Evolutionary conservation across 805 yeast species (phyloP).

Genomic region (Cyberlindnera euphorbiiphila): DNA sequence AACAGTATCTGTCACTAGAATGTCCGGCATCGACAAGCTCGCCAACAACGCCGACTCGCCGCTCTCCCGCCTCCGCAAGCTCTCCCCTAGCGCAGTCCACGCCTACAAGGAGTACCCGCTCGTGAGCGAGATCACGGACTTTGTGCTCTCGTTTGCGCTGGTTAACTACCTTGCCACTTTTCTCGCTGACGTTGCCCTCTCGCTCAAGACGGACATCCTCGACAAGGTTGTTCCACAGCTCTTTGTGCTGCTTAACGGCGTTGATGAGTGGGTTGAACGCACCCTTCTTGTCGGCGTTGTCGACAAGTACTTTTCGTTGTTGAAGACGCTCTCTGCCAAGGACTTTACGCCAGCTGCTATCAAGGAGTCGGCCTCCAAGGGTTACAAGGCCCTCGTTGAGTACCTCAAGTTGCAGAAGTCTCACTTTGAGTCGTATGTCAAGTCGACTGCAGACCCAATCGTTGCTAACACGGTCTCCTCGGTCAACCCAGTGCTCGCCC

Average conservation of each 20-base stretch:
- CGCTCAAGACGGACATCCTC: constrained; percentile 9
- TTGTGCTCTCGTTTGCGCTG: constrained; percentile 8
- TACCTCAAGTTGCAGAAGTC: not conserved
- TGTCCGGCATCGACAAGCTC: constrained; percentile 11
- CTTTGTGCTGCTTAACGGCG: not conserved
- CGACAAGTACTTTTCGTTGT: constrained; percentile 9
- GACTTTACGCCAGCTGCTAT: constrained; percentile 10
- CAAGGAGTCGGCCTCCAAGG: not conserved
- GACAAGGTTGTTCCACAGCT: constrained; percentile 10
- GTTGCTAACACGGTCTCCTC: constrained; percentile 11
- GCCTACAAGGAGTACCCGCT: constrained; percentile 16
- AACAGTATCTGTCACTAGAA: too few relatives aligned
- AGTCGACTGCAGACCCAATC: constrained; percentile 11
- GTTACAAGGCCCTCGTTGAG: not conserved
- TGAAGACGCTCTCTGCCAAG: constrained; percentile 8
- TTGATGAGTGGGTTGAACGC: constrained; percentile 10
- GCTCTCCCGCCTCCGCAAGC: constrained; percentile 15
- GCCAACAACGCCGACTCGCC: constrained; percentile 19
- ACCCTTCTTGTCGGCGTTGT: constrained; percentile 7
- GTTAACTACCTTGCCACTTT: constrained; percentile 13
- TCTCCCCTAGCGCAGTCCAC: constrained; percentile 12
- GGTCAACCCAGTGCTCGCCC: constrained; percentile 18
- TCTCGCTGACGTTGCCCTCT: constrained; percentile 7
- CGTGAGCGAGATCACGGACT: constrained; percentile 8
- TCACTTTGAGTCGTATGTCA: constrained; percentile 3